Evolutionary conservation across 1,284 basidiomycete genomes (phyloP).

Genomic region (Xerocomus minutiporus): DNA sequence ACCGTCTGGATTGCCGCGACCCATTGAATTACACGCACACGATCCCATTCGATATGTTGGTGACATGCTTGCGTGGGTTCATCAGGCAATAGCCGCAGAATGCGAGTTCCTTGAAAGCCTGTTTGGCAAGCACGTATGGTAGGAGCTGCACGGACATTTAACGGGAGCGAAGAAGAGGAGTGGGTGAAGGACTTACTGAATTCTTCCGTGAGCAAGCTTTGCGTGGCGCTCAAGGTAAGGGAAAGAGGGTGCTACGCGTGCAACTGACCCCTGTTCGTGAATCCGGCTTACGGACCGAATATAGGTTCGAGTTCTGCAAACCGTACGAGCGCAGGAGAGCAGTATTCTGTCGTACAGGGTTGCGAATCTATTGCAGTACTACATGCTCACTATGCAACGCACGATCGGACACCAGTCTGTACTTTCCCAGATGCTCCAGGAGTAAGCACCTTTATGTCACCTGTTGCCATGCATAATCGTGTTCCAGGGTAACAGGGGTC

Average conservation of each 20-base stretch:
- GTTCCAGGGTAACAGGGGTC: constrained; percentile 67
- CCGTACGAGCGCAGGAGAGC: constrained; percentile 88
- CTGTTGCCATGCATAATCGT: background rate
- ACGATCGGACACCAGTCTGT: constrained; percentile 83
- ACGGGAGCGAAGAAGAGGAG: constrained; percentile 66
- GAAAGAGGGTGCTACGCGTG: background rate
- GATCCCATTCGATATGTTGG: constrained; percentile 95
- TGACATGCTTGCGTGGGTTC: constrained; percentile 98
- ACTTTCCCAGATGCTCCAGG: constrained; percentile 72
- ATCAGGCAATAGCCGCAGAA: constrained; percentile 92
- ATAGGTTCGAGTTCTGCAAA: constrained; percentile 86
- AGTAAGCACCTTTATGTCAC: constrained; percentile 49
- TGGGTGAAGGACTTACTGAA: constrained; percentile 85
- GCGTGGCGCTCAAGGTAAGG: constrained; percentile 77
- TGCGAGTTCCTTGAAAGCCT: constrained; percentile 87
- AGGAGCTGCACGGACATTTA: constrained; percentile 61
- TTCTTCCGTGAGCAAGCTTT: constrained; percentile 77
- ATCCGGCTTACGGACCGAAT: background rate
- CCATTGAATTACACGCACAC: constrained; percentile 96
- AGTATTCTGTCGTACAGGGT: constrained; percentile 89
- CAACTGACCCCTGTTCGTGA: background rate
- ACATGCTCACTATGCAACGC: constrained; percentile 85
- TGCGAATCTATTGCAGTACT: constrained; percentile 92
- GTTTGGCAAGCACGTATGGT: constrained; percentile 67
- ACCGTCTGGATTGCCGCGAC: constrained; percentile 81